Evolutionary conservation across 108 stramenopile species (phyloP).

Genomic region (Cyclotella sp.): DNA sequence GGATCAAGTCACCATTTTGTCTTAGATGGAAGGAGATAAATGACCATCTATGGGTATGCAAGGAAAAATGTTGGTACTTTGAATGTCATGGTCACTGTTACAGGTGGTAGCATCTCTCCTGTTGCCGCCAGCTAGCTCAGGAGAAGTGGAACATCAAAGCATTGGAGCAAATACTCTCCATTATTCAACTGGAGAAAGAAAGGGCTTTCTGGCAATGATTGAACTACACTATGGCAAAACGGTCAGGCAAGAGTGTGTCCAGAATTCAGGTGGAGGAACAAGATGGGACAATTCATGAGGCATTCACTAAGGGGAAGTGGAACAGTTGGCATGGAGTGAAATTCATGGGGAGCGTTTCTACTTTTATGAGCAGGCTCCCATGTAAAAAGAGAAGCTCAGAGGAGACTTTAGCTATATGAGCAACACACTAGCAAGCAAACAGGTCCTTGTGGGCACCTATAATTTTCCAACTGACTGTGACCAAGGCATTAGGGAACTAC

Average conservation of each 20-base stretch:
- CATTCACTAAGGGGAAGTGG: background rate
- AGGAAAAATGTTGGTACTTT: constrained; percentile 14
- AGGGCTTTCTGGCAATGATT: background rate
- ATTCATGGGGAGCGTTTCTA: background rate
- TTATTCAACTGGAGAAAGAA: constrained; percentile 5
- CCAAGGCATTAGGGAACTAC: background rate
- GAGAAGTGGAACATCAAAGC: constrained; percentile 2
- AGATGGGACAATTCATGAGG: background rate
- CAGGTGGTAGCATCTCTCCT: background rate
- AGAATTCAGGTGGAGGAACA: background rate
- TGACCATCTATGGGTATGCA: background rate
- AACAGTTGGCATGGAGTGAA: background rate
- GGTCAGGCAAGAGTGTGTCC: background rate
- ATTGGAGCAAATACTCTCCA: constrained; percentile 2
- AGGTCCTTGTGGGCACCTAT: background rate
- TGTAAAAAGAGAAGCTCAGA: background rate
- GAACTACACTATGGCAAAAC: background rate
- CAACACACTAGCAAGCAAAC: background rate
- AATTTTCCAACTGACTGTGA: background rate
- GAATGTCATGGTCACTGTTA: background rate
- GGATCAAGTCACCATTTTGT: background rate
- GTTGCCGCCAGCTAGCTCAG: background rate
- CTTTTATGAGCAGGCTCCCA: background rate
- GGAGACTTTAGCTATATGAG: background rate
- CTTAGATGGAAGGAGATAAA: background rate